Evolutionary conservation across 2,329 filamentous ascomycete species (phyloP).

Genomic region (Cryphonectria parasitica): DNA sequence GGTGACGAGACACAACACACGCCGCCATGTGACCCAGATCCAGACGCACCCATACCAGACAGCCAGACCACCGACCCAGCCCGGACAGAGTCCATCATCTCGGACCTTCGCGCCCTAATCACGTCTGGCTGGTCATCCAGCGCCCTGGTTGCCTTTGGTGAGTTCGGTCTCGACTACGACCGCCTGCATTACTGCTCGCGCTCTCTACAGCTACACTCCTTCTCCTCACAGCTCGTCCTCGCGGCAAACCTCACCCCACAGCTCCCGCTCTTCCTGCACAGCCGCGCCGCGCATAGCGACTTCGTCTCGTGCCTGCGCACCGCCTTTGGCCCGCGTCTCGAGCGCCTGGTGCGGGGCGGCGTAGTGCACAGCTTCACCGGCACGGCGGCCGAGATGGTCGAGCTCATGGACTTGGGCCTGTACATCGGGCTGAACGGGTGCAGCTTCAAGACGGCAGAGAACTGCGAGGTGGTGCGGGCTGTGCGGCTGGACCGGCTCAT

Average conservation of each 20-base stretch:
- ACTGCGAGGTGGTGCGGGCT: slow-evolving; percentile 79
- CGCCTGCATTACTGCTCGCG: slow-evolving; percentile 81
- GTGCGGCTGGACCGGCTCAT: slow-evolving; percentile 82
- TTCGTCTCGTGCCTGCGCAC: slow-evolving; percentile 74
- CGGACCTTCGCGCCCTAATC: slow-evolving; percentile 67
- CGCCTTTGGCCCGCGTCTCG: slow-evolving; percentile 61
- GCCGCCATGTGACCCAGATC: slow-evolving; percentile 58
- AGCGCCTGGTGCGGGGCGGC: slow-evolving; percentile 72
- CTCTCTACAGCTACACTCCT: slow-evolving; percentile 81
- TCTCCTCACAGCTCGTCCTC: slow-evolving; percentile 79
- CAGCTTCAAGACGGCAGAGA: slow-evolving; percentile 92
- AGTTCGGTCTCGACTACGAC: slow-evolving; percentile 97
- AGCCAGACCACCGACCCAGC: slow-evolving; percentile 47
- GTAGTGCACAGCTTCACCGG: slow-evolving; percentile 97
- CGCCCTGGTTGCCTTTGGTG: slow-evolving; percentile 80
- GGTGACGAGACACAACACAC: slow-evolving; percentile 48
- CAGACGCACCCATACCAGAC: slow-evolving; percentile 51
- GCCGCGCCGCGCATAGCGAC: slow-evolving; percentile 81
- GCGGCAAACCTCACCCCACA: slow-evolving; percentile 71
- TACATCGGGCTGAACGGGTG: slow-evolving; percentile 97
- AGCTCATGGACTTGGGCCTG: slow-evolving; percentile 78
- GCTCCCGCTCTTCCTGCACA: slow-evolving; percentile 90
- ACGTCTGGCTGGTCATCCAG: slow-evolving; percentile 54
- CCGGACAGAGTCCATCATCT: slow-evolving; percentile 55
- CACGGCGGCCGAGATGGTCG: slow-evolving; percentile 79